Conservation (phyloP, 345 rosid species). For the Eucalyptus rudis region DNA sequence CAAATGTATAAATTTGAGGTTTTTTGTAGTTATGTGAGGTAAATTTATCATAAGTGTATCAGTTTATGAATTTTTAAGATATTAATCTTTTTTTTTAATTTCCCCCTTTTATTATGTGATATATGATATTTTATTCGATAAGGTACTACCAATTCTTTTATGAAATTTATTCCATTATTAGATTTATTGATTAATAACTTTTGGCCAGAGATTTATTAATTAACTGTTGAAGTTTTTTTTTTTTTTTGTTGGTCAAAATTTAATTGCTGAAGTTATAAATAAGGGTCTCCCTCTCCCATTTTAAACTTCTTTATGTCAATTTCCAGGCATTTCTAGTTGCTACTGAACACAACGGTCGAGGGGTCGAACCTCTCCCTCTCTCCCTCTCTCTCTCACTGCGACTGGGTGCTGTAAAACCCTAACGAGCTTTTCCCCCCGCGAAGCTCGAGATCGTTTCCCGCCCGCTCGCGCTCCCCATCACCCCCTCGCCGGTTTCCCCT, state of each 20-base stretch:
- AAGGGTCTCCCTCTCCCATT: background rate
- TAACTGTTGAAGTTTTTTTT: background rate
- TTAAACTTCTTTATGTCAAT: background rate
- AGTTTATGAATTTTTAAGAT: too few species aligned
- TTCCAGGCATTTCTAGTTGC: background rate
- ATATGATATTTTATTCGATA: background rate
- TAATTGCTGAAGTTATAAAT: background rate
- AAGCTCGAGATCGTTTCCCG: background rate
- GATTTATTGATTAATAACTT: background rate
- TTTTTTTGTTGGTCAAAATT: background rate
- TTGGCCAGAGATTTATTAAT: background rate
- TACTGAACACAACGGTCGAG: background rate
- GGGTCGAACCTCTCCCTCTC: background rate
- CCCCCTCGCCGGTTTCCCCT: background rate
- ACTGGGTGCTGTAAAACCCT: background rate
- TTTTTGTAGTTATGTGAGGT: too few species aligned
- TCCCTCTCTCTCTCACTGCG: background rate
- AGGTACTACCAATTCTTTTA: background rate
- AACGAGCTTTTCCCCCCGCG: background rate
- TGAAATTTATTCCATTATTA: background rate
- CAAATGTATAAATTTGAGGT: too few species aligned
- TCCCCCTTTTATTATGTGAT: rapidly evolving
- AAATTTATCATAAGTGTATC: too few species aligned
- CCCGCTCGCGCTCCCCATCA: background rate
- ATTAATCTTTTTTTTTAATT: background rate